Base-by-base conservation (phyloP, 345 rosid genomes). In the Gossypium australe region DNA sequence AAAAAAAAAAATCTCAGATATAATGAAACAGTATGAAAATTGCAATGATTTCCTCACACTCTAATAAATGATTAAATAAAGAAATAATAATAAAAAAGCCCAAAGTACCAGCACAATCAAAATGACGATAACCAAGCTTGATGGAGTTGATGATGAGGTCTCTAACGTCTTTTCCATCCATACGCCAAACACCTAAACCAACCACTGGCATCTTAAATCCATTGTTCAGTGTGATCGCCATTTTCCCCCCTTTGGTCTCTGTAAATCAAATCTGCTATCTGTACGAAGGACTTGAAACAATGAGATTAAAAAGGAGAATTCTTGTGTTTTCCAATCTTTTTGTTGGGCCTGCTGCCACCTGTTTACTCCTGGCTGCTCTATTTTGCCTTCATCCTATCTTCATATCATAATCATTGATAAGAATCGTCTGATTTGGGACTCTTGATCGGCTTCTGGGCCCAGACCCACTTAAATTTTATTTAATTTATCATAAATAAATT, bases 41-140 rank as follows among this genome's bases (percentile, higher is more conserved):
- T 9, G 41, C 12, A 9, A 47, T 10, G 51, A 49, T 49, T 49
- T 49, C 12, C 11, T 47, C 51, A 5, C 7, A 34, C 41, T 5
- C 41, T 34, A 34, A 34, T 34, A 34, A 34, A 34, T 34, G 1
- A 34, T 34, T 34, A 34, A 34, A 34, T 34, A 34, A 34, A 34
- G 7, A 34, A 47, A 11, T 13, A 44, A 20, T 11, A n/a, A 43
- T 22, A 27, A 0, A 24, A 44, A 45, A 43, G 9, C 7, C 18
- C 38, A 20, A 13, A 29, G 38, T 82, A 93, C 97, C 97, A 57
- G 98, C 97, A 79, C 98, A 91, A 79, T 93, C 98, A 76, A 94
- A 82, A 82, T 94, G 96, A 85, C 94, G 98, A 73, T 94, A 94
- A 24, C 98, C 98, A 68, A 91, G 78, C 84, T 90, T 86, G 89